Percentiles rank a stretch among this genome's conserved stretches.
Evolutionary conservation across 2,329 filamentous ascomycete genomes (phyloP).

Genomic region (Hypoxylon sp.): DNA sequence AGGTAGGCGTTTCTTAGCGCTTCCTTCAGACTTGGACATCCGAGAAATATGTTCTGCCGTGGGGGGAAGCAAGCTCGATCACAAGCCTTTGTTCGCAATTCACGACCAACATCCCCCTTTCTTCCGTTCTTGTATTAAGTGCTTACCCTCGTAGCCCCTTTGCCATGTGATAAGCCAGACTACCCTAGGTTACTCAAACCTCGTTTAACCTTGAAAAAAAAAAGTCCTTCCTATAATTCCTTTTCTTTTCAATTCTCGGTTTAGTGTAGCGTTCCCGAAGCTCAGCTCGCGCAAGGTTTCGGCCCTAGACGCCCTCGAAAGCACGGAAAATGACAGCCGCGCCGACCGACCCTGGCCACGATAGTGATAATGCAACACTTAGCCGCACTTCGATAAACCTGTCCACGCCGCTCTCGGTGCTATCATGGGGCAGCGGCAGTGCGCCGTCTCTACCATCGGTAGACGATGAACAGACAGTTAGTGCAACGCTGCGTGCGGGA

Average conservation of each 20-base stretch:
- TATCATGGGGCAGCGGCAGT: slow-evolving; percentile 40
- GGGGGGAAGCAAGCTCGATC: neutral
- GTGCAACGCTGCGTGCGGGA: slow-evolving; percentile 6
- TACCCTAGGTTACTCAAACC: neutral
- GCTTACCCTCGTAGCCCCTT: slow-evolving; percentile 2
- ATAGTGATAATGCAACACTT: slow-evolving; percentile 6
- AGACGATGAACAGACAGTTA: slow-evolving; percentile 35
- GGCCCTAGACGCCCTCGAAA: slow-evolving; percentile 21
- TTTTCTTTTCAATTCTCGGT: neutral
- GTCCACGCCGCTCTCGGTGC: slow-evolving; percentile 17
- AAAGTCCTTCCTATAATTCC: neutral
- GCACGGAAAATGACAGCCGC: slow-evolving; percentile 14
- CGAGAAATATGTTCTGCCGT: slow-evolving; percentile 15
- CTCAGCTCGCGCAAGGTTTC: neutral
- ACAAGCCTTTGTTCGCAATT: slow-evolving; percentile 25
- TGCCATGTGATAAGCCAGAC: slow-evolving; percentile 11
- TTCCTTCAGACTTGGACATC: slow-evolving; percentile 18
- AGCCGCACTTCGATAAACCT: slow-evolving; percentile 19
- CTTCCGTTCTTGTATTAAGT: slow-evolving; percentile 15
- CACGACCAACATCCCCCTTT: neutral
- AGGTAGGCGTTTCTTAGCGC: slow-evolving; percentile 14
- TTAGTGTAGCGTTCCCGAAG: slow-evolving; percentile 1
- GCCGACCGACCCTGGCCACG: neutral
- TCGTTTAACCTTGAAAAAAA: neutral
- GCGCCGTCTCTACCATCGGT: slow-evolving; percentile 40